These are phyloP conservation scores for Mychonastes homosphaera DNA, from an alignment of 139 green algal genomes.

Conservation along the genomic window DNA sequence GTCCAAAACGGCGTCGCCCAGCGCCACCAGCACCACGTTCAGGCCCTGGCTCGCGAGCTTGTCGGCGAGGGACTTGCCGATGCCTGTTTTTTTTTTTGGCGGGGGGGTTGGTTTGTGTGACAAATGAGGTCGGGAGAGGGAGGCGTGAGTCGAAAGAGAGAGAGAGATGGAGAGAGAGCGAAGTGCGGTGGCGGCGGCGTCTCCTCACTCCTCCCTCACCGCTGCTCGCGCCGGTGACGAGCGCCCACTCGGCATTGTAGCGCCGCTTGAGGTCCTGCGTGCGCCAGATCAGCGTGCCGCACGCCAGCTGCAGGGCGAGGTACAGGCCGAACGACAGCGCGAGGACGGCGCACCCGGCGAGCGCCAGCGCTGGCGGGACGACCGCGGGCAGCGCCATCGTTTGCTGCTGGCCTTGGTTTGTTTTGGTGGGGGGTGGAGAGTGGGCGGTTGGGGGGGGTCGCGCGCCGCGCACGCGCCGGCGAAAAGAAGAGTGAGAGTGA, in stretches of 20 bases:
- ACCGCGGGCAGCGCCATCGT: conserved; percentile 4
- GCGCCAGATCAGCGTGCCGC: conserved; percentile 51
- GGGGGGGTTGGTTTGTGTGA: too few species aligned
- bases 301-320: conserved; percentile 49
- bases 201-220: too few species aligned
- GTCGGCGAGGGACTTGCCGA: conserved; percentile 78
- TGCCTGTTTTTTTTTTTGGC: too few species aligned
- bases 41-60: conserved; percentile 72
- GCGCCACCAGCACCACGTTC: conserved; percentile 82
- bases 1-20: conserved; percentile 68
- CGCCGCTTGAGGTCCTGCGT: conserved; percentile 74
- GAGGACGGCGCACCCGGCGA: conserved; percentile 5
- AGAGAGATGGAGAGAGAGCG: too few species aligned
- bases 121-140: too few species aligned
- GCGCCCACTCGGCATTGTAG: conserved; percentile 80
- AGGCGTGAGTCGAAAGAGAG: too few species aligned
- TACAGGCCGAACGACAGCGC: conserved; percentile 52
- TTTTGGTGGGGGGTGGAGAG: too few species aligned
- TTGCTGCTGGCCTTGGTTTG: too few species aligned
- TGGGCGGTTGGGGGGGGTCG: too few species aligned
- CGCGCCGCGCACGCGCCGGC: too few species aligned
- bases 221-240: conserved; percentile 84
- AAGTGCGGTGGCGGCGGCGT: too few species aligned
- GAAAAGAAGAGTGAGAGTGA: too few species aligned
- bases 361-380: not conserved